A percentile compares a stretch with the other conserved stretches of the same genome.
phyloP scores from a whole-genome alignment of 768 basidiomycete species.

The Tylopilus felleus region DNA sequence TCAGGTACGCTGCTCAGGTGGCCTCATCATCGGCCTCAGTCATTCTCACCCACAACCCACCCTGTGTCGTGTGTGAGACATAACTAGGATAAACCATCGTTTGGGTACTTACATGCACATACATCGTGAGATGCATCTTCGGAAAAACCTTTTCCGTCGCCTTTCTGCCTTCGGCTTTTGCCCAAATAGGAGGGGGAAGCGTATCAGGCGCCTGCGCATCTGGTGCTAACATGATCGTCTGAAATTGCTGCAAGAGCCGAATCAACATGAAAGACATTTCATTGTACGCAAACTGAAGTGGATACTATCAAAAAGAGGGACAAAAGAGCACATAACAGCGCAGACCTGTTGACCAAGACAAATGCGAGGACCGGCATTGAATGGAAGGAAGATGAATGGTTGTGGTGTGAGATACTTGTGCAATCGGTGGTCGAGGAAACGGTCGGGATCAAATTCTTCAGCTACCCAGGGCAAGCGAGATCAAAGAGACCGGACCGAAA shows the following conservation, averaged over 20 bases:
- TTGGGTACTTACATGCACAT: conserved; percentile 36
- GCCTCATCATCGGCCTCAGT: conserved; percentile 14
- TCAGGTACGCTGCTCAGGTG: not conserved
- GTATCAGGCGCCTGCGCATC: conserved; percentile 45
- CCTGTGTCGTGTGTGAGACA: conserved; percentile 34
- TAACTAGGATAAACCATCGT: too few relatives aligned
- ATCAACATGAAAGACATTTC: conserved; percentile 63
- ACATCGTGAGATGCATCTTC: conserved; percentile 55
- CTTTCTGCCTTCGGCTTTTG: conserved; percentile 42
- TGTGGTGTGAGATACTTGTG: conserved; percentile 60
- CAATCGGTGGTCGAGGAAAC: conserved; percentile 63
- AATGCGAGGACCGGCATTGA: conserved; percentile 55
- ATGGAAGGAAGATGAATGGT: conserved; percentile 68
- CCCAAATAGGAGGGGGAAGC: conserved; percentile 48
- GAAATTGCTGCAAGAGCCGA: conserved; percentile 59
- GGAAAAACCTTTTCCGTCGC: conserved; percentile 49
- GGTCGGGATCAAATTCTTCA: conserved; percentile 66
- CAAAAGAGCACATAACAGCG: not conserved
- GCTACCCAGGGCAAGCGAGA: conserved; percentile 35
- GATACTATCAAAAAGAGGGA: not conserved
- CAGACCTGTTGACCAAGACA: conserved; percentile 52
- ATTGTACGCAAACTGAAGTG: conserved; percentile 49
- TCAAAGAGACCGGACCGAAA: not conserved
- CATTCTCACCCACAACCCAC: conserved; percentile 53
- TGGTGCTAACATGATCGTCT: conserved; percentile 43